Base-by-base conservation (phyloP, 331 rosid species). In the Pyrus hybrid region DNA sequence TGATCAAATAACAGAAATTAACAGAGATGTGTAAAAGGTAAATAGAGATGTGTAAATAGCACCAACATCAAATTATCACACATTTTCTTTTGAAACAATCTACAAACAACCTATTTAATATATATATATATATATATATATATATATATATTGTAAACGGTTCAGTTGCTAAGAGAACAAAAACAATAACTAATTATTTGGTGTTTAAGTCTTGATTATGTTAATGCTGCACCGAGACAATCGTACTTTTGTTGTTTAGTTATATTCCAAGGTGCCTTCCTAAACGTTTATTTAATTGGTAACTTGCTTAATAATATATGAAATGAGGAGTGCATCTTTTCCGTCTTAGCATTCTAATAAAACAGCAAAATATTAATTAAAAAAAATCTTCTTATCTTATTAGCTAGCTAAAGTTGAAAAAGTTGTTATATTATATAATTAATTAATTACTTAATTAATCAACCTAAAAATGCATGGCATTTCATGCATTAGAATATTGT, bases 311-410 rank as follows among this genome's bases (percentile, higher is more conserved):
- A 13, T 54, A 26, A 41, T 11, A 41, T 11, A 41, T 41, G 5
- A 41, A 41, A 41, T 41, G 47, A 5, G 47, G 47, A 11, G 47
- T 41, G 47, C 47, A 41, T 41, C 47, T 41, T 41, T 41, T 41
- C 47, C 3, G 47, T 41, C 47, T 41, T 41, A 10, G 47, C 45
- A 41, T 41, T 41, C 47, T 41, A 41, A 53, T 53, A n/a, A 18
- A 37, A 67, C 53, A 66, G 37, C 53, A 21, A 67, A 67, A 37
- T 9, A 58, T 22, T 58, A 22, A 25, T 5, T 7, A 35, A 57
- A 21, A 68, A 41, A 41, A 41, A 41, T 81, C 73, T 77, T 77
- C 43, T 18, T 51, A 20, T 58, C 56, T 32, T 72, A 70, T 26
- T 71, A 56, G 16, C 69, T 22, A 9, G 14, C 47, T 41, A 41